Conservation (phyloP, 257 asterid species). For the Lantana camara region DNA sequence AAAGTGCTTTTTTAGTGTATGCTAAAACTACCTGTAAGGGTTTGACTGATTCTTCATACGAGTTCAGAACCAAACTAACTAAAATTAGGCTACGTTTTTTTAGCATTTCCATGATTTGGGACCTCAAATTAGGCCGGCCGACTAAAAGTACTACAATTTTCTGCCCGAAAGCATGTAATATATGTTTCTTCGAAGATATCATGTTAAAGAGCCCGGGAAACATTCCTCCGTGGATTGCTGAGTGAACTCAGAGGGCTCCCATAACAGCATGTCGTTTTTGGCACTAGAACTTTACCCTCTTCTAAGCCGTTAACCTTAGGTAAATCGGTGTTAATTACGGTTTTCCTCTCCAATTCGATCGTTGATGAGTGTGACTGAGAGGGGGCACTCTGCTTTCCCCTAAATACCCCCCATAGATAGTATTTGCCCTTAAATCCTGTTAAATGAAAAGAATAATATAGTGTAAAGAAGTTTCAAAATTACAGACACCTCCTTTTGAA, state of each 20-base stretch:
- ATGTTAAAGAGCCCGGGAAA: conserved; percentile 8
- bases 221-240: conserved; percentile 29
- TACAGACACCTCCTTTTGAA: no score
- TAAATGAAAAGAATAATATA: neutral
- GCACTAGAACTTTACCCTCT: neutral
- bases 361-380: neutral
- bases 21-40: no score
- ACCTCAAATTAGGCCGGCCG: conserved; percentile 9
- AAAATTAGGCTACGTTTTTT: no score
- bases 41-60: no score
- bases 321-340: neutral
- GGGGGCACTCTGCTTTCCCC: conserved; percentile 35
- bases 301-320: conserved; percentile 2
- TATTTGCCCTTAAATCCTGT: conserved; percentile 66
- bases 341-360: neutral
- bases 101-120: no score
- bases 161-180: neutral
- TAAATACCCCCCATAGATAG: conserved; percentile 87
- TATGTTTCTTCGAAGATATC: neutral
- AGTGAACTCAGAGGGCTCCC: conserved; percentile 31
- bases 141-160: neutral
- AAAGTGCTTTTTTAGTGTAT: no score
- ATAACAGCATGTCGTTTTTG: conserved; percentile 8
- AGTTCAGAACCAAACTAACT: no score
- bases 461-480: conserved; percentile 15